A percentile compares a stretch with the other conserved stretches of the same genome.
These are phyloP conservation scores for Trametes sp. DNA, from an alignment of 1,284 basidiomycete species.

Conservation along the genomic window DNA sequence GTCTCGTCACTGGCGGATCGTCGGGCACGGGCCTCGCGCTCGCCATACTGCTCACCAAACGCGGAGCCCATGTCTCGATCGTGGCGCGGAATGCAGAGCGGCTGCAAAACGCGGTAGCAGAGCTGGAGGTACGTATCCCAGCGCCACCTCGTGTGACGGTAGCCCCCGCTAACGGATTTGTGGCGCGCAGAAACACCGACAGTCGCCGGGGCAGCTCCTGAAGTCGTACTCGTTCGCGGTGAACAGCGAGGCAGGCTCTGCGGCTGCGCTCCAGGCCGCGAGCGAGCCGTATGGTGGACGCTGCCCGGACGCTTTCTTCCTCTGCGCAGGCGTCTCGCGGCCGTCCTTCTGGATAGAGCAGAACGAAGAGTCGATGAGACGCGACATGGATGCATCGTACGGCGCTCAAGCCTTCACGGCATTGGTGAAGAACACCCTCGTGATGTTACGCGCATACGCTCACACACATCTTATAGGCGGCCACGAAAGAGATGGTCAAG, in stretches of 20 bases:
- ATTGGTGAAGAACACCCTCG: constrained; percentile 53
- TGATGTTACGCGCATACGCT: background rate
- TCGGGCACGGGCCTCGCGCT: constrained; percentile 81
- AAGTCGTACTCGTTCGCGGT: constrained; percentile 71
- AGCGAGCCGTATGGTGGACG: constrained; percentile 58
- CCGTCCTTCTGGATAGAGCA: constrained; percentile 81
- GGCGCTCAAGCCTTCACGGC: constrained; percentile 84
- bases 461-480: constrained; percentile 56
- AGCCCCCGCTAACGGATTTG: background rate
- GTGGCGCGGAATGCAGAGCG: constrained; percentile 76
- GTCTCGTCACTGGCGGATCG: constrained; percentile 84
- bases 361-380: constrained; percentile 62
- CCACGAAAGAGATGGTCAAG: constrained; percentile 74
- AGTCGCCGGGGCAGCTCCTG: constrained; percentile 63
- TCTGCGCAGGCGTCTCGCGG: constrained; percentile 76
- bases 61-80: constrained; percentile 84
- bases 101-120: constrained; percentile 62
- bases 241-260: constrained; percentile 55
- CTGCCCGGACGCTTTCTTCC: constrained; percentile 78
- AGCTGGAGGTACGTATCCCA: constrained; percentile 65
- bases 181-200: constrained; percentile 50
- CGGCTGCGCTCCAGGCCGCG: constrained; percentile 65
- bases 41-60: constrained; percentile 70
- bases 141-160: background rate
- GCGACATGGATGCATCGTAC: constrained; percentile 70